These are phyloP conservation scores for Phytophthora chlamydospora DNA, from an alignment of 352 stramenopile genomes.

Conservation along the genomic window DNA sequence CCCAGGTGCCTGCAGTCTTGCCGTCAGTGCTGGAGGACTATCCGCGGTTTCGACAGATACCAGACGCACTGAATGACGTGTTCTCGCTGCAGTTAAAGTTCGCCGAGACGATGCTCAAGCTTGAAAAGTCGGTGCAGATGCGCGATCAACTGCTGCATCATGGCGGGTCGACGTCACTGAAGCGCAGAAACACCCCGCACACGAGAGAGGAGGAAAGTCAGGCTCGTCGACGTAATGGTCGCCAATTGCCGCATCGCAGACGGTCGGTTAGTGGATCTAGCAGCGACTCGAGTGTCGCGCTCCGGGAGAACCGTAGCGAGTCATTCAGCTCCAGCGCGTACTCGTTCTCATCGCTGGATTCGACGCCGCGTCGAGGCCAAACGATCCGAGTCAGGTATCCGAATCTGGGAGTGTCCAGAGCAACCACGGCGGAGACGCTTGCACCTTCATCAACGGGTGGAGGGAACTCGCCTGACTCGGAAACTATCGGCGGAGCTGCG, in stretches of 20 bases:
- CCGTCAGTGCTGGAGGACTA: conserved; percentile 5
- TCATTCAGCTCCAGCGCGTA: conserved; percentile 44
- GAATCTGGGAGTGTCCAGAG: conserved; percentile 28
- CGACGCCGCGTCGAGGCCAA: conserved; percentile 13
- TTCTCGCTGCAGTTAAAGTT: conserved; percentile 74
- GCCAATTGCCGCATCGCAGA: conserved; percentile 1
- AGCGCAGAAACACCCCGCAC: conserved; percentile 1
- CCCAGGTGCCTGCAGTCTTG: neutral
- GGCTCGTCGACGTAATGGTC: conserved; percentile 7
- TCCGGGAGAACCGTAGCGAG: conserved; percentile 25
- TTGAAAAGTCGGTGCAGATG: conserved; percentile 71
- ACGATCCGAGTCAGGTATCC: conserved; percentile 18
- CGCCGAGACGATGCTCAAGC: conserved; percentile 71
- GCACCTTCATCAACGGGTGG: conserved; percentile 29
- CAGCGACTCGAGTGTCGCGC: conserved; percentile 30
- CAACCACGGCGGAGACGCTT: conserved; percentile 39
- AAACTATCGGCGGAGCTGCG: neutral
- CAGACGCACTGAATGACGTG: conserved; percentile 62
- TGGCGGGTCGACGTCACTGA: conserved; percentile 3
- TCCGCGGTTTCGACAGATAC: conserved; percentile 23
- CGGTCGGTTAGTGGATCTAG: conserved; percentile 19
- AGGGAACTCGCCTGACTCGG: conserved; percentile 9
- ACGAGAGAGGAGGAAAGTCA: neutral
- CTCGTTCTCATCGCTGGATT: conserved; percentile 39
- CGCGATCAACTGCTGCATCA: conserved; percentile 57